phyloP scores from a whole-genome alignment of 169 alveolate species.

The Plasmodium vivax region DNA sequence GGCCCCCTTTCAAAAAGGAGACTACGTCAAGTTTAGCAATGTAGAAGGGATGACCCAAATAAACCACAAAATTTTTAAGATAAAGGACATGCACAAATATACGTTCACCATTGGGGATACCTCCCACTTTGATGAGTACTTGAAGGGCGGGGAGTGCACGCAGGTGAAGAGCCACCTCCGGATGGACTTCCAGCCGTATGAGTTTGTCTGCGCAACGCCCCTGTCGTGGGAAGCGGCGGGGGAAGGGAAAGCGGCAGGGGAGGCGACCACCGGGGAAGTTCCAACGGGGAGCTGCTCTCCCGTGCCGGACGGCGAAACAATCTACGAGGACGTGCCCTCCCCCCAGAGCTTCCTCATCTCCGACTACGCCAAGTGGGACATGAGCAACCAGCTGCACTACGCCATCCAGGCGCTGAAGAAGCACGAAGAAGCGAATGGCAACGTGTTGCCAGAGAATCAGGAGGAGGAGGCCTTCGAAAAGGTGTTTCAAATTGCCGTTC shows the following conservation, averaged over 20 bases:
- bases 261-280: too few species aligned
- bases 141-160: conserved; percentile 42
- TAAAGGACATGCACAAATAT: conserved; percentile 89
- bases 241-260: not conserved
- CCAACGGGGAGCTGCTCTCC: not conserved
- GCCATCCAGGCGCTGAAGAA: conserved; percentile 48
- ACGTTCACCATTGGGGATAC: conserved; percentile 94
- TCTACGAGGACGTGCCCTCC: not conserved
- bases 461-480: conserved; percentile 52
- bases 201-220: conserved; percentile 10
- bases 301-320: not conserved
- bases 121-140: conserved; percentile 80
- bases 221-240: not conserved
- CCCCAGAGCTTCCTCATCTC: conserved; percentile 21
- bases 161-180: conserved; percentile 35
- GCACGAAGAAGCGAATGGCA: conserved; percentile 2
- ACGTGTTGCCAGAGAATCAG: not conserved
- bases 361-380: conserved; percentile 45
- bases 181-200: conserved; percentile 48
- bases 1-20: conserved; percentile 94
- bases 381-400: conserved; percentile 35
- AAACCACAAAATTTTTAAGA: conserved; percentile 92
- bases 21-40: conserved; percentile 94
- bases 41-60: conserved; percentile 97
- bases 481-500: conserved; percentile 72